Conservation (phyloP, 257 asterid genomes). For the Ocimum tenuiflorum region DNA sequence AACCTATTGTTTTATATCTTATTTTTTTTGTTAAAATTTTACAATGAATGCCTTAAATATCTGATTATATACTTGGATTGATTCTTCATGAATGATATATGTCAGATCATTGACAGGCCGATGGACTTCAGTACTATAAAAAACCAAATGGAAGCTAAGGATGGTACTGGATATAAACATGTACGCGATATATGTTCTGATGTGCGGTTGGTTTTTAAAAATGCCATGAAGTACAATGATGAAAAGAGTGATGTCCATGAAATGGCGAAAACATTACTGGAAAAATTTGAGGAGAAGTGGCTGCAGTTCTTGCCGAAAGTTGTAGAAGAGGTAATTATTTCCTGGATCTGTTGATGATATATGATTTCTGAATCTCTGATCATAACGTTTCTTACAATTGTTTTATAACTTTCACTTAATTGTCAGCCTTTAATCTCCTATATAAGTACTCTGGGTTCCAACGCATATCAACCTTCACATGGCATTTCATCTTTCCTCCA, state of each 20-base stretch:
- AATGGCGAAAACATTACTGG: slow-evolving; percentile 66
- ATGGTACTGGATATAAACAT: slow-evolving; percentile 89
- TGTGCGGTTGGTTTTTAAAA: slow-evolving; percentile 62
- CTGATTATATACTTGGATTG: slow-evolving; percentile 21
- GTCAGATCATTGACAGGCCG: slow-evolving; percentile 94
- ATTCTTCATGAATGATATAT: slow-evolving; percentile 31
- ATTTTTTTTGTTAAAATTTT: not conserved
- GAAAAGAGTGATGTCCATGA: slow-evolving; percentile 74
- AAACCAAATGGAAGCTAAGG: slow-evolving; percentile 95
- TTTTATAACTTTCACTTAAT: not conserved
- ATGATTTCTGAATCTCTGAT: no score
- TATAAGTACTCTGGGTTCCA: not conserved
- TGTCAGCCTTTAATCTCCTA: not conserved
- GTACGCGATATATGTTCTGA: slow-evolving; percentile 79
- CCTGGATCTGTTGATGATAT: not conserved
- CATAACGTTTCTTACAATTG: not conserved
- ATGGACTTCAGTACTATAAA: slow-evolving; percentile 97
- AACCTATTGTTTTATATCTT: not conserved
- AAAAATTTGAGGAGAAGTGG: slow-evolving; percentile 94
- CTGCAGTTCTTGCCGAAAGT: slow-evolving; percentile 79
- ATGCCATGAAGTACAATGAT: slow-evolving; percentile 93
- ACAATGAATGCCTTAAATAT: not conserved
- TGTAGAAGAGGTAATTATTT: slow-evolving; percentile 65
- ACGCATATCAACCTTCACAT: not conserved
- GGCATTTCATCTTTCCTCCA: not conserved